These are phyloP conservation scores for Tausonia pullulans DNA, from an alignment of 1,284 basidiomycete species.

Conservation along the genomic window DNA sequence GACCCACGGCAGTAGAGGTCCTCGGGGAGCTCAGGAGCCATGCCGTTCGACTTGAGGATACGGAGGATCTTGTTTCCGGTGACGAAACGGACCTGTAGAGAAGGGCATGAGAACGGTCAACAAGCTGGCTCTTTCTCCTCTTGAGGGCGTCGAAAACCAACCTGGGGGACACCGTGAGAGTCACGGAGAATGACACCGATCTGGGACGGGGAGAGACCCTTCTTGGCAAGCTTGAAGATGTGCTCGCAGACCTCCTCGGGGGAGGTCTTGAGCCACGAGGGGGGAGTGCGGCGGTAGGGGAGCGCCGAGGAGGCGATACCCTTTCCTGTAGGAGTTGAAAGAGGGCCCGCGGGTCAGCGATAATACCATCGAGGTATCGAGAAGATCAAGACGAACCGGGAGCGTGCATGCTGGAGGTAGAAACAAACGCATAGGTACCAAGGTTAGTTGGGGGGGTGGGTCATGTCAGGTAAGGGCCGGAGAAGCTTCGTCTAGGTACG, in stretches of 20 bases:
- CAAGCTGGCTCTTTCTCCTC: not conserved
- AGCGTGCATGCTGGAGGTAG: conserved; percentile 65
- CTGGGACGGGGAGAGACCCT: conserved; percentile 95
- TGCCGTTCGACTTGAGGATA: conserved; percentile 92
- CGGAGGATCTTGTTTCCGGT: conserved; percentile 99
- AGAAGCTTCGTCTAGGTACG: too few relatives aligned
- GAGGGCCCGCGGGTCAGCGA: not conserved
- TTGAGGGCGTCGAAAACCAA: not conserved
- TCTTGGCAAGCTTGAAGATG: conserved; percentile 93
- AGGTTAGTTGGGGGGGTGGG: too few relatives aligned
- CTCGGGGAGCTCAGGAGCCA: conserved; percentile 95
- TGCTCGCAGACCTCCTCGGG: conserved; percentile 92
- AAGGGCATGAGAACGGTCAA: not conserved
- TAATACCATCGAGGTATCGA: too few relatives aligned
- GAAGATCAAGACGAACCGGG: conserved; percentile 39
- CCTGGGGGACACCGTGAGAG: conserved; percentile 89
- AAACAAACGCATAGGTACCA: not conserved
- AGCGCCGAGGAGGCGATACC: conserved; percentile 97
- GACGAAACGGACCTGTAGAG: conserved; percentile 71
- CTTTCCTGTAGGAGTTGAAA: conserved; percentile 45
- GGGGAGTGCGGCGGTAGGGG: conserved; percentile 90
- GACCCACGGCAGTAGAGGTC: conserved; percentile 80
- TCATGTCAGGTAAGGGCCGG: too few relatives aligned
- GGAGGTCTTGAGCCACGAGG: conserved; percentile 93
- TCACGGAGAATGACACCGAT: conserved; percentile 98